Conservation (phyloP, 2,329 filamentous ascomycete species). For the Fusarium scirpi region DNA sequence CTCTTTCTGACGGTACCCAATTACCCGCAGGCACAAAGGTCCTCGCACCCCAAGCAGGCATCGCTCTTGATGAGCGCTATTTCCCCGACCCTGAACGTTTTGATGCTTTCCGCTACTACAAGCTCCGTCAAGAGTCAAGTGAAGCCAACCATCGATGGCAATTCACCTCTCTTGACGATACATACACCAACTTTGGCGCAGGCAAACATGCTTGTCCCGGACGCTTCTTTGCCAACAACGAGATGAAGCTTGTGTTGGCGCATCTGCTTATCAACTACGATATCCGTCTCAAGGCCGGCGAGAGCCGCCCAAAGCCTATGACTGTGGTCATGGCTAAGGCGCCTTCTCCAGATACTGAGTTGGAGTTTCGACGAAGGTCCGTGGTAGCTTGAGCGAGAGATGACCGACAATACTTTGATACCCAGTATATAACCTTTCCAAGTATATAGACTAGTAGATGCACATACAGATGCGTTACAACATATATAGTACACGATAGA, state of each 20-base stretch:
- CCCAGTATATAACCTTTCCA: conserved; percentile 29
- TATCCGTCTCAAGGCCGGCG: conserved; percentile 54
- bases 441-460: conserved; percentile 28
- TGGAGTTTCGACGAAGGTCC: conserved; percentile 55
- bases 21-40: conserved; percentile 58
- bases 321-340: conserved; percentile 57
- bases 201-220: conserved; percentile 63
- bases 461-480: not conserved
- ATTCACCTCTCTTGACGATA: conserved; percentile 57
- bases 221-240: conserved; percentile 61
- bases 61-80: conserved; percentile 56
- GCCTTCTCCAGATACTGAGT: conserved; percentile 55
- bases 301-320: conserved; percentile 55
- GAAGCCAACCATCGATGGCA: conserved; percentile 57
- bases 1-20: conserved; percentile 59
- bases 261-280: conserved; percentile 59
- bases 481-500: conserved; percentile 1
- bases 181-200: conserved; percentile 61
- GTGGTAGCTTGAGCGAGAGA: conserved; percentile 30
- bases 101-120: conserved; percentile 64
- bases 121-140: conserved; percentile 54
- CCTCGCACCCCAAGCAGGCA: conserved; percentile 56
- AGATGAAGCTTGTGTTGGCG: conserved; percentile 59
- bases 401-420: conserved; percentile 13
- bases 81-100: conserved; percentile 58